phyloP scores from a whole-genome alignment of 2,329 filamentous ascomycete species.

The Daldinia sp. region DNA sequence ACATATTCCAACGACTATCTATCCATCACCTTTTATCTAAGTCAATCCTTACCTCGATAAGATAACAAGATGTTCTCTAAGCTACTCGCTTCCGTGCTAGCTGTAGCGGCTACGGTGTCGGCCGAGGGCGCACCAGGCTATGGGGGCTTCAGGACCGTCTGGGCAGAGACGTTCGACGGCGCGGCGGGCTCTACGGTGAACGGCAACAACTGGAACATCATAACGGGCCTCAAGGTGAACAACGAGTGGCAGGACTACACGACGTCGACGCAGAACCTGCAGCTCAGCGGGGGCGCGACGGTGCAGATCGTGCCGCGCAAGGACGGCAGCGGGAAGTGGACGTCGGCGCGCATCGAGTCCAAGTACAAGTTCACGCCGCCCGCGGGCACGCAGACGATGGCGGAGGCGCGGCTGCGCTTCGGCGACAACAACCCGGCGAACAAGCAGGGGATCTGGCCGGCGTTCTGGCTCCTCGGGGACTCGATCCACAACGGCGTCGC shows the following conservation, averaged over 20 bases:
- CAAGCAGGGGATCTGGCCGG: constrained; percentile 66
- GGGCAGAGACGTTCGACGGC: constrained; percentile 61
- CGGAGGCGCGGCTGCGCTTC: constrained; percentile 61
- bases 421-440: constrained; percentile 54
- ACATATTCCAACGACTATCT: constrained; percentile 34
- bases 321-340: constrained; percentile 58
- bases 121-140: constrained; percentile 53
- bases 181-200: constrained; percentile 55
- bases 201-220: constrained; percentile 52
- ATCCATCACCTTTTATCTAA: constrained; percentile 22
- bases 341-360: constrained; percentile 63
- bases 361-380: constrained; percentile 60
- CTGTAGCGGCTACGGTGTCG: constrained; percentile 33
- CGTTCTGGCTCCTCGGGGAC: constrained; percentile 65
- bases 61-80: constrained; percentile 43
- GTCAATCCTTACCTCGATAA: constrained; percentile 20
- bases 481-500: constrained; percentile 59
- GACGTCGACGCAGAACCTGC: constrained; percentile 66
- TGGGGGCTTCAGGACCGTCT: constrained; percentile 58
- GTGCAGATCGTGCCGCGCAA: constrained; percentile 64
- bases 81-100: constrained; percentile 41
- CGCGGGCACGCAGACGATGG: constrained; percentile 56
- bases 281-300: constrained; percentile 64
- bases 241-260: constrained; percentile 58
- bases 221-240: constrained; percentile 6